These are phyloP conservation scores for Apiospora koreana DNA, from an alignment of 2,329 filamentous ascomycete genomes.

Conservation along the genomic window DNA sequence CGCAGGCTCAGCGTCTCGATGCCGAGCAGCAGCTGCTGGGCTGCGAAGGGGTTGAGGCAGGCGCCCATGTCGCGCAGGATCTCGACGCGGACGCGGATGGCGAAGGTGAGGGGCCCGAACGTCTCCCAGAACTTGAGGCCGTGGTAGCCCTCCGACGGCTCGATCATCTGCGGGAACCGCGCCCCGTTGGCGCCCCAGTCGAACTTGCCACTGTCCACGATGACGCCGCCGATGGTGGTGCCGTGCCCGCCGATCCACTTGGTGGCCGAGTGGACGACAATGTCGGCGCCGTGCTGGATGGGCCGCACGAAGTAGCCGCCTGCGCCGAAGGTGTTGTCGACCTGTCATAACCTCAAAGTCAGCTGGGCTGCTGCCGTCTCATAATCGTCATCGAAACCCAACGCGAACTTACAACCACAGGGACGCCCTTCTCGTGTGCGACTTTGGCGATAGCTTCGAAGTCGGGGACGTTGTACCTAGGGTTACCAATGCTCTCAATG, in stretches of 20 bases:
- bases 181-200: slow-evolving; percentile 84
- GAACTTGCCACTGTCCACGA: slow-evolving; percentile 89
- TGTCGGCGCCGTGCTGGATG: slow-evolving; percentile 89
- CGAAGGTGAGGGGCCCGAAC: slow-evolving; percentile 80
- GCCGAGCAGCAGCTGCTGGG: slow-evolving; percentile 88
- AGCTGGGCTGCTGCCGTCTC: not conserved
- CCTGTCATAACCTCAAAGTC: slow-evolving; percentile 44
- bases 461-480: slow-evolving; percentile 89
- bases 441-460: slow-evolving; percentile 83
- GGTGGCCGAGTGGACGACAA: slow-evolving; percentile 90
- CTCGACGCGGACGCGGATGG: slow-evolving; percentile 85
- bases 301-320: slow-evolving; percentile 86
- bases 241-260: slow-evolving; percentile 98
- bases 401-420: slow-evolving; percentile 53
- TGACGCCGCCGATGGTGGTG: slow-evolving; percentile 83
- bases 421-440: slow-evolving; percentile 69
- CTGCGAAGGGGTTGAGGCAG: slow-evolving; percentile 83
- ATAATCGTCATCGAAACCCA: not conserved
- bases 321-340: slow-evolving; percentile 95
- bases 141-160: slow-evolving; percentile 88
- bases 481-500: slow-evolving; percentile 91
- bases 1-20: slow-evolving; percentile 88
- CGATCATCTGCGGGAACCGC: slow-evolving; percentile 90
- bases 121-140: slow-evolving; percentile 94
- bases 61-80: slow-evolving; percentile 85